Evolutionary conservation across 2,329 filamentous ascomycete genomes (phyloP), one percentile per base, ranked within the genome.

Genomic region (Akanthomyces lecanii): DNA sequence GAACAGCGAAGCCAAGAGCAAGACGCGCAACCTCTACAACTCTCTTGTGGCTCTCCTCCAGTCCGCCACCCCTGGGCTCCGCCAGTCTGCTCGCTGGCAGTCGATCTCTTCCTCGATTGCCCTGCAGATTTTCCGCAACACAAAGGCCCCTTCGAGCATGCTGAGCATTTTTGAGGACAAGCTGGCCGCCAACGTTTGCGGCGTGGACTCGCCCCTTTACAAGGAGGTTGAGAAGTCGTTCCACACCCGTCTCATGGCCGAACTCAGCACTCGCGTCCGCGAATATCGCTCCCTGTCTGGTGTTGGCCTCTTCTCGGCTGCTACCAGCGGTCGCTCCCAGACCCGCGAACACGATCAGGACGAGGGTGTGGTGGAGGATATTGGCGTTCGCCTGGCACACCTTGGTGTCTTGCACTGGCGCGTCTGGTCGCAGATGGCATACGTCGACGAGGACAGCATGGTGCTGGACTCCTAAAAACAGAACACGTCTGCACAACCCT

Each of bases 371-470:
- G 70, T 90, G 44, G 81, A 82, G 50, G 88, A 92, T 64, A 85
- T 97, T 73, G 86, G 91, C 1, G 89, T 87, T 51, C 86, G 91
- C 52, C 81, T 97, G 57, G 89, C 91, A 6, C 94, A 97, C 71
- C 85, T 97, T 51, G 87, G 90, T 16, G 82, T 95, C 6, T 78
- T 98, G 28, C 92, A 97, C 75, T 97, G 93, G 92, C 85, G 91
- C 55, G 89, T 97, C 3, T 98, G 93, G 92, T 84, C 85, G 1
- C 85, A 85, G 2, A 79, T 96, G 60, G 86, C 89, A 14, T 97
- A 97, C 72, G 67, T 77, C 16, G 75, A 74, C 30, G 80, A 79
- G 33, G 64, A 69, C 36, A 73, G 72, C 55, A 73, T 75, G 70
- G 65, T 68, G 33, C 64, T 75, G 61, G 75, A 77, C 47, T 54